Conservation (phyloP, 2,329 filamentous ascomycete species). For the Penicillium rolfsii region DNA sequence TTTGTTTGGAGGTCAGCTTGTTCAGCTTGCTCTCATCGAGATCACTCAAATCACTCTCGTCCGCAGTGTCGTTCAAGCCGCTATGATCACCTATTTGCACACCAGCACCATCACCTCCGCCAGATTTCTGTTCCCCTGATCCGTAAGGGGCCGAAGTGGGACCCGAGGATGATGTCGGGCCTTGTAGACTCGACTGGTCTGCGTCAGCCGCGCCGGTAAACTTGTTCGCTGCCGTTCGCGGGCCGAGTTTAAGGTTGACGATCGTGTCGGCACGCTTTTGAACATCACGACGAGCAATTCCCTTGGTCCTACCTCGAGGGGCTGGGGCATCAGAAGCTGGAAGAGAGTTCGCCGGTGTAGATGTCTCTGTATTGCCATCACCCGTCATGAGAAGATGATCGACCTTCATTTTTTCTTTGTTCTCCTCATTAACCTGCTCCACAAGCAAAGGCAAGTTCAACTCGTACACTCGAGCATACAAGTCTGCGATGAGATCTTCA, state of each 20-base stretch:
- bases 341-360: conserved; percentile 36
- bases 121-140: conserved; percentile 9
- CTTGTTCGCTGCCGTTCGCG: conserved; percentile 35
- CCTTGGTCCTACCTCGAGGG: conserved; percentile 54
- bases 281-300: conserved; percentile 63
- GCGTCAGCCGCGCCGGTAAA: conserved; percentile 28
- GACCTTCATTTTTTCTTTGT: conserved; percentile 52
- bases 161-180: conserved; percentile 12
- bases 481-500: conserved; percentile 91
- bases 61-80: conserved; percentile 67
- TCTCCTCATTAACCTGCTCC: conserved; percentile 49
- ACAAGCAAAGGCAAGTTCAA: conserved; percentile 44
- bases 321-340: conserved; percentile 41
- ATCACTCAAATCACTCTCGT: conserved; percentile 71
- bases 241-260: conserved; percentile 44
- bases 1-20: conserved; percentile 28
- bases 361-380: conserved; percentile 36
- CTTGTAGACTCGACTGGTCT: conserved; percentile 23
- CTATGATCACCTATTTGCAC: conserved; percentile 43
- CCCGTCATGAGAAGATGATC: conserved; percentile 51
- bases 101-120: conserved; percentile 5
- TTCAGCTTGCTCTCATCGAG: conserved; percentile 48
- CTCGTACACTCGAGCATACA: conserved; percentile 67
- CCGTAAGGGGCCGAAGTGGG: conserved; percentile 49
- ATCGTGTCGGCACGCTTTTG: conserved; percentile 62